A percentile compares a stretch with the other conserved stretches of the same genome.
phyloP scores from a whole-genome alignment of 768 basidiomycete genomes.

The Amanita molliuscula region DNA sequence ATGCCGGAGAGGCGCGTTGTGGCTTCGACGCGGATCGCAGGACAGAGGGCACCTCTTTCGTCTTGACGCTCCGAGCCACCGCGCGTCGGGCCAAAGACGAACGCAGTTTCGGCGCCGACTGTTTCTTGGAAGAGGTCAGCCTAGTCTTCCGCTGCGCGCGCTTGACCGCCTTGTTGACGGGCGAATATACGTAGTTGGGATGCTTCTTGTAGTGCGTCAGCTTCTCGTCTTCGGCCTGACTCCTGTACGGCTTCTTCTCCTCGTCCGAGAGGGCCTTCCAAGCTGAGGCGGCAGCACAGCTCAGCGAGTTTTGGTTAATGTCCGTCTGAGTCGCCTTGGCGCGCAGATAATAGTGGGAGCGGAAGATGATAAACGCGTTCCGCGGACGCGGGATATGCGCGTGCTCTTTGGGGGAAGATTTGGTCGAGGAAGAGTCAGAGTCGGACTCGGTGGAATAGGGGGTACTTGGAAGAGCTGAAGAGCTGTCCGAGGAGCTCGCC shows the following conservation, averaged over 20 bases:
- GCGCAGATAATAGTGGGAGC: slow-evolving; percentile 17
- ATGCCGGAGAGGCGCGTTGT: neutral
- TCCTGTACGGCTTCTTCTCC: slow-evolving; percentile 13
- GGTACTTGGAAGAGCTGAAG: neutral
- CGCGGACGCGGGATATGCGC: slow-evolving; percentile 23
- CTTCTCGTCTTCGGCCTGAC: slow-evolving; percentile 6
- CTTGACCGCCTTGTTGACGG: neutral
- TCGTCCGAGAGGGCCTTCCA: slow-evolving; percentile 17
- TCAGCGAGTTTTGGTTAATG: slow-evolving; percentile 23
- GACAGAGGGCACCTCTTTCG: neutral
- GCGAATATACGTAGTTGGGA: slow-evolving; percentile 4
- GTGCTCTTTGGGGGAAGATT: slow-evolving; percentile 6
- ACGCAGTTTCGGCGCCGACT: neutral
- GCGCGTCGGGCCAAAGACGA: neutral
- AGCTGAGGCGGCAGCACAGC: slow-evolving; percentile 19
- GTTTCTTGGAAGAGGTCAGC: neutral
- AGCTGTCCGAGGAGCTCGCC: neutral
- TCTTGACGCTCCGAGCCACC: neutral
- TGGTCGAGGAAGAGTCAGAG: slow-evolving; percentile 8
- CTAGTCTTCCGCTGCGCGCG: neutral
- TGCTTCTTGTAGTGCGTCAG: slow-evolving; percentile 1
- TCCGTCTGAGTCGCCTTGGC: slow-evolving; percentile 7
- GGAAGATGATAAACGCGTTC: slow-evolving; percentile 30
- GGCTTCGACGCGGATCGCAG: neutral
- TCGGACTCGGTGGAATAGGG: neutral